Conservation (phyloP, 2,329 filamentous ascomycete genomes). For the Exophiala bonariae region DNA sequence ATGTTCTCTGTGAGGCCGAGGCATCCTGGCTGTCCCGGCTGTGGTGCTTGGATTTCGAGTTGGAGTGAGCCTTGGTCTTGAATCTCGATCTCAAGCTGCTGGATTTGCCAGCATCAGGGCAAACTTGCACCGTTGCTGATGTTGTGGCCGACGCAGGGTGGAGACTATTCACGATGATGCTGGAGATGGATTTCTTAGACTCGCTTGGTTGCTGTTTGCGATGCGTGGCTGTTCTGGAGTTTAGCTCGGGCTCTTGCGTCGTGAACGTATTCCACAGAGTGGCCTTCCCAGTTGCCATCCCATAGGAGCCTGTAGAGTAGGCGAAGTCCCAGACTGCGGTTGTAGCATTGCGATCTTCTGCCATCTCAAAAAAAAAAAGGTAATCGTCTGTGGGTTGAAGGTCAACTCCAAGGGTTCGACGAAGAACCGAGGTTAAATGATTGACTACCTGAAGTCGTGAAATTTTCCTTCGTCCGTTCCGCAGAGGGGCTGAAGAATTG, state of each 20-base stretch:
- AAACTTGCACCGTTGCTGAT: too few relatives aligned
- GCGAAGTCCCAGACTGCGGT: constrained; percentile 19
- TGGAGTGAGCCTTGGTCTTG: background rate
- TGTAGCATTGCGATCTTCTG: too few relatives aligned
- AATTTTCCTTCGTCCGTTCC: too few relatives aligned
- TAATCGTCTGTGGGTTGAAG: too few relatives aligned
- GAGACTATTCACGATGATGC: background rate
- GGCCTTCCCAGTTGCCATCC: constrained; percentile 1
- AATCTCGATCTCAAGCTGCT: background rate
- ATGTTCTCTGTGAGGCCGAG: constrained; percentile 1
- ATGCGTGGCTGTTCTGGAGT: too few relatives aligned
- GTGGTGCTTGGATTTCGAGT: constrained; percentile 6
- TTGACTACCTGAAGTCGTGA: too few relatives aligned
- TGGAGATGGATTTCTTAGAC: background rate
- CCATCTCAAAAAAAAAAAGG: too few relatives aligned
- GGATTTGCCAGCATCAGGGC: background rate
- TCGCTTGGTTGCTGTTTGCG: background rate
- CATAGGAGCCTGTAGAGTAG: constrained; percentile 12
- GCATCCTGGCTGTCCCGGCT: background rate
- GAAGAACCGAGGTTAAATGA: too few relatives aligned
- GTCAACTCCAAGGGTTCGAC: too few relatives aligned
- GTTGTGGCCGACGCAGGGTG: too few relatives aligned
- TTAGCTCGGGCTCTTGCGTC: background rate
- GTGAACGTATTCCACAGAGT: background rate
- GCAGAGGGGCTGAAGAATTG: too few relatives aligned